A percentile compares a stretch with the other conserved stretches of the same genome.
These are phyloP conservation scores for Claviceps sp. DNA, from an alignment of 2,329 filamentous ascomycete species.

Conservation along the genomic window DNA sequence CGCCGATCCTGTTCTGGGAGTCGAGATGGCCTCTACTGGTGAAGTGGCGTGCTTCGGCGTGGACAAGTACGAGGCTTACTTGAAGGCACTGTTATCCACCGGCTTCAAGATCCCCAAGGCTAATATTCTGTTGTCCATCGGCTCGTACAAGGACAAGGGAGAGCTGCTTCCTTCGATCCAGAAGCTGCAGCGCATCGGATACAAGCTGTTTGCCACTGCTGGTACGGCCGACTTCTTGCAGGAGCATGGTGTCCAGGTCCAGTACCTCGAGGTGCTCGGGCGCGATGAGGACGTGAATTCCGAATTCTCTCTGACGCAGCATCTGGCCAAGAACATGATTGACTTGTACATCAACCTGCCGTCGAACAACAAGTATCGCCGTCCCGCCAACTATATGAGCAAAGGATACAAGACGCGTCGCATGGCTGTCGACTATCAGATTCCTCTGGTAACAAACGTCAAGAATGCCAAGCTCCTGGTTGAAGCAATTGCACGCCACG, in stretches of 20 bases:
- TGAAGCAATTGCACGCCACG: slow-evolving; percentile 84
- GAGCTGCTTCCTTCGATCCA: slow-evolving; percentile 90
- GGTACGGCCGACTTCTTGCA: slow-evolving; percentile 95
- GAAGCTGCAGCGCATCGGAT: slow-evolving; percentile 81
- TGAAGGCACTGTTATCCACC: slow-evolving; percentile 90
- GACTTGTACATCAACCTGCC: slow-evolving; percentile 98
- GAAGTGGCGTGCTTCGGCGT: slow-evolving; percentile 94
- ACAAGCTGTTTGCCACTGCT: slow-evolving; percentile 89
- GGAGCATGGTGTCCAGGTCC: slow-evolving; percentile 81
- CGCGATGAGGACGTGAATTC: slow-evolving; percentile 77
- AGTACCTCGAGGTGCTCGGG: slow-evolving; percentile 80
- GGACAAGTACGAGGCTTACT: slow-evolving; percentile 94
- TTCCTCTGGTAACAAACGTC: slow-evolving; percentile 92
- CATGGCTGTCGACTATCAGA: slow-evolving; percentile 97
- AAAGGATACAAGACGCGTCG: slow-evolving; percentile 92
- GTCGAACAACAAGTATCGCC: slow-evolving; percentile 94
- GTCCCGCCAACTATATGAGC: slow-evolving; percentile 96
- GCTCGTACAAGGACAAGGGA: slow-evolving; percentile 94
- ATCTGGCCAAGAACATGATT: slow-evolving; percentile 94
- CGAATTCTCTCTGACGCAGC: slow-evolving; percentile 93
- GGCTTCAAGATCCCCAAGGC: slow-evolving; percentile 93
- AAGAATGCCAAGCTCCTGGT: slow-evolving; percentile 98
- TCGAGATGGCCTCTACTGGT: slow-evolving; percentile 98
- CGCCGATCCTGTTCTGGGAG: slow-evolving; percentile 88
- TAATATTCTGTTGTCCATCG: slow-evolving; percentile 90